Evolutionary conservation across 1,284 basidiomycete species (phyloP), one percentile per base, ranked within the genome.

Genomic region (Fomes fomentarius): DNA sequence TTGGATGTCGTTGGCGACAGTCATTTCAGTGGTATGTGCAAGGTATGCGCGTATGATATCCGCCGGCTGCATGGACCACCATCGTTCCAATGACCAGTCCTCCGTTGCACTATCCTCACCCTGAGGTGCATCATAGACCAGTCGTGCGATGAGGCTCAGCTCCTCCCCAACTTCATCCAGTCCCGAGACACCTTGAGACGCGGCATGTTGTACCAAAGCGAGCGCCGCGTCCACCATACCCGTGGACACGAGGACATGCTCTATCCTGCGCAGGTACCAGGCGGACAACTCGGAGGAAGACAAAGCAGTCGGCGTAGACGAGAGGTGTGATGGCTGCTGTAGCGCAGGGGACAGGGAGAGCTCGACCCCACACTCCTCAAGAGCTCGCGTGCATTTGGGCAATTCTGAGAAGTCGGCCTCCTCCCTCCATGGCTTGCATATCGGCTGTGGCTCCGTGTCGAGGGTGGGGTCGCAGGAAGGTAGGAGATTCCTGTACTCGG

Each of bases 121-220:
- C 48, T 76, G 75, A 39, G 79, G 80, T 17, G 85, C 81, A 67
- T 96, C 93, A 65, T 97, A 97, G 17, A 95, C 85, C 38, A 97
- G 80, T 24, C 89, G 81, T 1, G 89, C 87, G 42, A 98, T 79
- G 7, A 97, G 81, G 61, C 86, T 91, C 40, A 97, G 81, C 55
- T 97, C 94, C 74, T 97, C 95, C 7, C 93, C 95, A 3, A 94
- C 71, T 63, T 85, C 85, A 63, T 96, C 94, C 21, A 98, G 80
- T 1, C 77, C 83, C n/a, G 84, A 76, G 6, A 96, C 78, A 17
- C 89, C 90, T 60, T 85, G 83, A 9, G 93, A 87, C 7, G 89
- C 93, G 4, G 87, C 94, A 62, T 96, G 87, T 70, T 96, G 94
- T 12, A 94, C 81, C 45, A 90, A 78, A 10, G 84, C 81, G 14